Base-by-base conservation (phyloP, 179 eudicot species). In the Nepenthes alata region DNA sequence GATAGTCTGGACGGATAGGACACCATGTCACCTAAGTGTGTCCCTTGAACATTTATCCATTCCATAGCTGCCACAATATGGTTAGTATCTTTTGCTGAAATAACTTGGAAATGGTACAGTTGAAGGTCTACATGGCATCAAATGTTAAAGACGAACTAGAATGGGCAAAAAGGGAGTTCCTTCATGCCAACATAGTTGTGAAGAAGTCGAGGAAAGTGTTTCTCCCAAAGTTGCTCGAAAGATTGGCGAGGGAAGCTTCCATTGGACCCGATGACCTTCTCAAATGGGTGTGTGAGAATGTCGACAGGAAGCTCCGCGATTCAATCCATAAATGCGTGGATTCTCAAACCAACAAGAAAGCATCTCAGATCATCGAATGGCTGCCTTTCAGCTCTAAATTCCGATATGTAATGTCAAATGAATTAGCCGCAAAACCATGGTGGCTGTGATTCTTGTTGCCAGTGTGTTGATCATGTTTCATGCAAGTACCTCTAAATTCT, bases 41-140 rank as follows among this genome's bases (percentile, higher is more conserved):
- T 25, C 1, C 25, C 25, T 25, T 25, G 25, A 25, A 25, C 25
- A 25, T 25, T 25, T 25, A 25, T 0, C 25, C 25, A 0, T 25
- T 25, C 25, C 25, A 25, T 25, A 25, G 25, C 25, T 25, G 25
- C 25, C 25, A 25, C 25, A 25, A 25, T 25, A 25, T 25, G 25
- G 25, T 25, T 25, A 25, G 1, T 25, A 25, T 25, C 25, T 25
- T 25, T 25, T 25, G 1, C 25, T 25, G 25, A 25, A 25, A 25
- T 25, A 25, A 25, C 25, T 25, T 25, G 25, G 25, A 25, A 25
- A 25, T 57, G 61, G 9, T 63, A 71, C 68, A 89, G 97, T 79
- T 89, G 67, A 84, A 79, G 66, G 95, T 89, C 53, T 89, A 89
- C 78, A 83, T 91, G 9, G 81, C 97, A 38, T 75, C 87, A 62